Conservation (phyloP, 2,329 filamentous ascomycete species). For the Fusarium chaquense region DNA sequence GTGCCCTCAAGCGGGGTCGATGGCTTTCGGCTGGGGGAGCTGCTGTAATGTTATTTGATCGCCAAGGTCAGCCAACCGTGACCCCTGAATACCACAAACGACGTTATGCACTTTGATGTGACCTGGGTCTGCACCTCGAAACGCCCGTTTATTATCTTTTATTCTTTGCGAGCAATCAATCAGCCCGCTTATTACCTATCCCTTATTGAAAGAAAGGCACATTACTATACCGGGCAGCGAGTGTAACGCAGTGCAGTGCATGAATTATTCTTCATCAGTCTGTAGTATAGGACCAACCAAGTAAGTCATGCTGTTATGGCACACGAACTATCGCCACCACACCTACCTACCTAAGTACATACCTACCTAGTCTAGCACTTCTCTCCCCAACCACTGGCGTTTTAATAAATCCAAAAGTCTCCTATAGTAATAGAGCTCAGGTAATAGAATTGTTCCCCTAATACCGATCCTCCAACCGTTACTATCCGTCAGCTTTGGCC, state of each 20-base stretch:
- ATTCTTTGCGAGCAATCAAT: conserved; percentile 5
- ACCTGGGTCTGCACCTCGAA: conserved; percentile 19
- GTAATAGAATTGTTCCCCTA: conserved; percentile 33
- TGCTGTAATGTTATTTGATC: conserved; percentile 25
- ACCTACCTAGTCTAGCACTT: background rate
- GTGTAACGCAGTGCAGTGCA: background rate
- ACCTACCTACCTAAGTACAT: background rate
- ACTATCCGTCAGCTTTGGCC: conserved; percentile 21
- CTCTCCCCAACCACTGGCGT: conserved; percentile 22
- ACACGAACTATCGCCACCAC: conserved; percentile 23
- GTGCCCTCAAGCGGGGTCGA: conserved; percentile 36
- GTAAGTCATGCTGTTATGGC: conserved; percentile 2
- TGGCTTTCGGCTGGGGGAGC: conserved; percentile 14
- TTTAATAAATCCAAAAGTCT: conserved; percentile 10
- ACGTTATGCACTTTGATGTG: conserved; percentile 20
- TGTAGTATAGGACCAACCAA: conserved; percentile 10
- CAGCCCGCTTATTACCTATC: conserved; percentile 11
- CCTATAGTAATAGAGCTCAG: conserved; percentile 21
- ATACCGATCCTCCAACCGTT: conserved; percentile 22
- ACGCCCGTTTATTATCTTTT: conserved; percentile 1
- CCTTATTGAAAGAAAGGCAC: conserved; percentile 18
- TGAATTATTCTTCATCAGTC: background rate
- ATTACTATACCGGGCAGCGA: background rate
- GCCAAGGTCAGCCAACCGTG: conserved; percentile 18
- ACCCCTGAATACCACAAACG: conserved; percentile 33